These are phyloP conservation scores for Pigoraptor vietnamica DNA, from an alignment of 78 protist species.

Conservation along the genomic window DNA sequence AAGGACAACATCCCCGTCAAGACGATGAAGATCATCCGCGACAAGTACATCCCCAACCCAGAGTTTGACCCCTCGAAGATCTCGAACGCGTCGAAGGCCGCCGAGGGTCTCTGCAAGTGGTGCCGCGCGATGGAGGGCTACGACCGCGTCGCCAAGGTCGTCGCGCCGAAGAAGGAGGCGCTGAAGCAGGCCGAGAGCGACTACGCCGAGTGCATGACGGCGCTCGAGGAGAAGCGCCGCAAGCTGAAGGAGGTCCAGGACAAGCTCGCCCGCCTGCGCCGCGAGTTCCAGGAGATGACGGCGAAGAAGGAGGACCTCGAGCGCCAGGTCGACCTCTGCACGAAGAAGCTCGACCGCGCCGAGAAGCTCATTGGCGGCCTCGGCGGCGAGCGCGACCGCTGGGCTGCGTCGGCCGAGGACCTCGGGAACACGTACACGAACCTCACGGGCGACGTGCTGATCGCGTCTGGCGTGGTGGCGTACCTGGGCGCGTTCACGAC, in stretches of 20 bases:
- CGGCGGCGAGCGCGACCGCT: constrained; percentile 76
- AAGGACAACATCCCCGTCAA: constrained; percentile 55
- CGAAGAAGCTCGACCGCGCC: constrained; percentile 62
- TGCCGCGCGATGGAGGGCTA: constrained; percentile 71
- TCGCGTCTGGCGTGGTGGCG: constrained; percentile 65
- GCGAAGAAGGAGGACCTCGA: constrained; percentile 49
- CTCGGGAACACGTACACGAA: not conserved
- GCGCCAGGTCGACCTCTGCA: constrained; percentile 27
- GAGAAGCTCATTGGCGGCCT: constrained; percentile 59
- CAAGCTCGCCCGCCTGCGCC: constrained; percentile 46
- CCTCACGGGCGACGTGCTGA: constrained; percentile 63
- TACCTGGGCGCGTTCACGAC: constrained; percentile 81
- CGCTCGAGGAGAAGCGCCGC: constrained; percentile 31
- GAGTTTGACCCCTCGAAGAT: constrained; percentile 60
- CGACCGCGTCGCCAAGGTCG: constrained; percentile 57
- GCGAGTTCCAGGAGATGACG: constrained; percentile 6
- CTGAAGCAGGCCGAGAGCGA: constrained; percentile 44
- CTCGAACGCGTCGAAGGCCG: constrained; percentile 58
- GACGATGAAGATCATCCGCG: constrained; percentile 28
- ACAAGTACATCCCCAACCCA: constrained; percentile 52
- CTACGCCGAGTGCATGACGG: not conserved
- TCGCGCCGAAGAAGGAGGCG: constrained; percentile 66
- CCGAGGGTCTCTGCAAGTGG: constrained; percentile 80
- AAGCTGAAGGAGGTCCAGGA: constrained; percentile 51
- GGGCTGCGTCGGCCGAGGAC: constrained; percentile 35